Evolutionary conservation across 2,329 filamentous ascomycete genomes (phyloP).

Genomic region (Arthroderma sp.): DNA sequence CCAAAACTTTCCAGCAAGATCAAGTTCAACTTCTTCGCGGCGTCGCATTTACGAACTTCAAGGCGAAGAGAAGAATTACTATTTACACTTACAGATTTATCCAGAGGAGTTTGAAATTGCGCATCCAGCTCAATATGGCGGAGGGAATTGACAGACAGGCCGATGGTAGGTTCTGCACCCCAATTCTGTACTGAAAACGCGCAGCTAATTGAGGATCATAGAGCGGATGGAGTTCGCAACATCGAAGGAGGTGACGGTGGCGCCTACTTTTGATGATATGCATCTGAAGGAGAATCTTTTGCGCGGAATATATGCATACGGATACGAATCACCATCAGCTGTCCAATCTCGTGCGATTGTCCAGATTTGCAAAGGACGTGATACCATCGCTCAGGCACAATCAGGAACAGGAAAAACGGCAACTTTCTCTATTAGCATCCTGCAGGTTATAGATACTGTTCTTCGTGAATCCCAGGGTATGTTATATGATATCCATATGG

Average conservation of each 20-base stretch:
- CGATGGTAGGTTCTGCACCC: slow-evolving; percentile 42
- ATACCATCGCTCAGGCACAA: slow-evolving; percentile 97
- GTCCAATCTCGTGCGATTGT: slow-evolving; percentile 97
- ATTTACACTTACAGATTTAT: not conserved
- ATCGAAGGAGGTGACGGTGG: slow-evolving; percentile 89
- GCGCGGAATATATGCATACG: slow-evolving; percentile 94
- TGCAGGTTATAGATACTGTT: slow-evolving; percentile 97
- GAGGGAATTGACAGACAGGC: slow-evolving; percentile 85
- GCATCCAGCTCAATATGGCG: slow-evolving; percentile 53
- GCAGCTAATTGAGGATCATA: slow-evolving; percentile 20
- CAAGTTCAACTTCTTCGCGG: not conserved
- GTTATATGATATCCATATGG: not conserved
- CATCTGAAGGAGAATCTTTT: slow-evolving; percentile 94
- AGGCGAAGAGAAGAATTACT: not conserved
- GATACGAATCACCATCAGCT: slow-evolving; percentile 94
- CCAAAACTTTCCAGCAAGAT: not conserved
- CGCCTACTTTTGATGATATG: slow-evolving; percentile 91
- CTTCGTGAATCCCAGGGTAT: slow-evolving; percentile 73
- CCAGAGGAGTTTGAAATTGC: not conserved
- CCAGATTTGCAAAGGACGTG: slow-evolving; percentile 96
- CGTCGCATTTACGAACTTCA: not conserved
- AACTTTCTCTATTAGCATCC: slow-evolving; percentile 97
- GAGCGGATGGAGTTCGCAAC: slow-evolving; percentile 97
- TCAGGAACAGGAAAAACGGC: slow-evolving; percentile 99
- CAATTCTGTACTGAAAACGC: not conserved